Evolutionary conservation across 176 grass and related monocot genomes (phyloP).

Genomic region (Paspalum notatum): DNA sequence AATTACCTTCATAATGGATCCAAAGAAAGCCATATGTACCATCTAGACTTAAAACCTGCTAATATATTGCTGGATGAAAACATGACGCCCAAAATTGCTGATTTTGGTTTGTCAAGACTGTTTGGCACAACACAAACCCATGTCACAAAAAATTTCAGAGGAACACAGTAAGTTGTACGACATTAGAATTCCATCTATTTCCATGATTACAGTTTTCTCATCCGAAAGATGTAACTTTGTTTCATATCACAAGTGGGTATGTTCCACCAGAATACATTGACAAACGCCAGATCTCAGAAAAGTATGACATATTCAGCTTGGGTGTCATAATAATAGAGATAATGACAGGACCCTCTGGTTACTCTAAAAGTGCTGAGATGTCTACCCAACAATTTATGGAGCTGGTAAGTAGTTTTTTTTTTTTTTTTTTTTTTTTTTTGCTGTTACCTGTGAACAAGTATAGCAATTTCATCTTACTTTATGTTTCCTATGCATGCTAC

Average conservation of each 20-base stretch:
- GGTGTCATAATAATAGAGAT: slow-evolving; percentile 27
- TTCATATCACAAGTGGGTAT: background rate
- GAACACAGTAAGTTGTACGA: background rate
- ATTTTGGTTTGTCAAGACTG: background rate
- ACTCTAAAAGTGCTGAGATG: background rate
- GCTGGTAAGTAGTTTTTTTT: background rate
- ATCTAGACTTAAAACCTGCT: background rate
- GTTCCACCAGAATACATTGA: background rate
- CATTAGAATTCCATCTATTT: background rate
- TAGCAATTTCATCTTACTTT: no score
- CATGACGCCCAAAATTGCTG: background rate
- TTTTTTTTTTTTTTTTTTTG: no score
- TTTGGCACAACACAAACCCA: background rate
- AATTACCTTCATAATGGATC: background rate
- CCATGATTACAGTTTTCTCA: no score
- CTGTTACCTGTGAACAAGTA: background rate
- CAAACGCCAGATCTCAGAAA: background rate
- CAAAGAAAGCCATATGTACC: background rate
- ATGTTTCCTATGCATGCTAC: background rate
- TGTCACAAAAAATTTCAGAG: background rate
- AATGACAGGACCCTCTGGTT: background rate
- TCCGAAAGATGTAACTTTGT: no score
- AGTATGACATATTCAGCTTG: slow-evolving; percentile 20
- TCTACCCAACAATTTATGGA: background rate
- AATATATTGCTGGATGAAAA: slow-evolving; percentile 8